phyloP scores from a whole-genome alignment of 768 basidiomycete species.

The Boletales sp. region DNA sequence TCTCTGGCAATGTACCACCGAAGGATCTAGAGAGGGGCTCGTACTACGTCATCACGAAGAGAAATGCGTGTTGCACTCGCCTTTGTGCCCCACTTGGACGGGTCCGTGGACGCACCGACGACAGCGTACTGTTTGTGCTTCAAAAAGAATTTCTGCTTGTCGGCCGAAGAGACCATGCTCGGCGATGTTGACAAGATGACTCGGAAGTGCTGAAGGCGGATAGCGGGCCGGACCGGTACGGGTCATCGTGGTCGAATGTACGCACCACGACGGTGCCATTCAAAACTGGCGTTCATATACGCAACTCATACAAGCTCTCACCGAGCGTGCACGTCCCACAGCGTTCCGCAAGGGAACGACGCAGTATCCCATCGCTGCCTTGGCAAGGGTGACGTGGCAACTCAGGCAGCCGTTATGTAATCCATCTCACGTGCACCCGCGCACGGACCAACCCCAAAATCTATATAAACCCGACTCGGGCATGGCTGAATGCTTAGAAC shows the following conservation, averaged over 20 bases:
- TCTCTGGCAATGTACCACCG: slow-evolving; percentile 69
- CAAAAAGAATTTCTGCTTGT: slow-evolving; percentile 55
- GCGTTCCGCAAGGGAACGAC: too few relatives aligned
- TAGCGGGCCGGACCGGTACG: neutral
- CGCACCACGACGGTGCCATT: too few relatives aligned
- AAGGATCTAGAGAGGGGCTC: slow-evolving; percentile 47
- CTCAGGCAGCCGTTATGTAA: neutral
- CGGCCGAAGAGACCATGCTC: slow-evolving; percentile 30
- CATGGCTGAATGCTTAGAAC: slow-evolving; percentile 47
- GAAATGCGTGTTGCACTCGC: slow-evolving; percentile 26
- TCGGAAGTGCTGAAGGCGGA: neutral
- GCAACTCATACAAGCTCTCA: neutral
- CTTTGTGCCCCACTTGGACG: slow-evolving; percentile 76
- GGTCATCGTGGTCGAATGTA: neutral
- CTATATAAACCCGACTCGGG: slow-evolving; percentile 30
- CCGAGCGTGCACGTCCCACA: too few relatives aligned
- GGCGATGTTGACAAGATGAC: slow-evolving; percentile 6
- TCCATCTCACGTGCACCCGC: slow-evolving; percentile 18
- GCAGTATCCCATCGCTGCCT: too few relatives aligned
- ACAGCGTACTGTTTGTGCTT: slow-evolving; percentile 67
- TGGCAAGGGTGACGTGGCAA: neutral
- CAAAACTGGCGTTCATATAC: neutral
- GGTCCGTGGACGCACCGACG: slow-evolving; percentile 79
- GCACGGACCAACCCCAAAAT: slow-evolving; percentile 34
- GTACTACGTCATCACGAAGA: too few relatives aligned